Evolutionary conservation across 371 early-diverging fungal genomes (phyloP), one percentile per base, ranked within the genome.

Genomic region (Coemansia linderi): DNA sequence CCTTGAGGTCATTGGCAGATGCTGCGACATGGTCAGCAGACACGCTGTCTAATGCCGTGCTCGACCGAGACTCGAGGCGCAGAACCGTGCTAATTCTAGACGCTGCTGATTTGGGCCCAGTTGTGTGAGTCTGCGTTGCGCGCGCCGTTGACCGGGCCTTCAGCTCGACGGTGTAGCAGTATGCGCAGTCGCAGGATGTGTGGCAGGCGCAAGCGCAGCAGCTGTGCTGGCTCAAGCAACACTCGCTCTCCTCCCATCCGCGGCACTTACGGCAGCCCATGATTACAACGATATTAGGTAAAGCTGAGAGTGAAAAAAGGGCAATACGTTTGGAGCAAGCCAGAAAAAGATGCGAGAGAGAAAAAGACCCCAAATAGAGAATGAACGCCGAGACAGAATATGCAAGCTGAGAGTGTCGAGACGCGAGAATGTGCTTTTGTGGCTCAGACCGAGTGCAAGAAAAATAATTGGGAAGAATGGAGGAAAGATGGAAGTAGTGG

Each of bases 201-300:
- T 62, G 62, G 52, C 62, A 62, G 31, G 12, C 37, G 33, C 62
- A 62, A 8, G 19, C 13, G 50, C 62, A 62, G 29, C 29, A 17
- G 3, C 7, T 15, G 17, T 39, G 39, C 43, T 67, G 68, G 63
- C 72, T 72, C 15, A 72, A 52, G 38, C 72, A 72, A 68, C 72
- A 72, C 41, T 62, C 63, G 63, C 68, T 72, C 37, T 72, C 67
- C 31, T 72, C 72, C 72, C 72, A 72, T 52, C 72, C 72, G 40
- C 72, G 72, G 44, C 72, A 72, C 33, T 66, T 72, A 27, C 59
- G 67, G 68, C 72, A 72, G 40, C 72, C 72, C 72, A 72, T 72
- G 44, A 48, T 44, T 58, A 9, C 22, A 22, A 22, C 22, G 22
- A 22, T 22, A 22, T 22, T 22, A 22, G 22, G 22, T 22, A 22